phyloP scores from a whole-genome alignment of 352 stramenopile genomes.

The Globisporangium barbulae region DNA sequence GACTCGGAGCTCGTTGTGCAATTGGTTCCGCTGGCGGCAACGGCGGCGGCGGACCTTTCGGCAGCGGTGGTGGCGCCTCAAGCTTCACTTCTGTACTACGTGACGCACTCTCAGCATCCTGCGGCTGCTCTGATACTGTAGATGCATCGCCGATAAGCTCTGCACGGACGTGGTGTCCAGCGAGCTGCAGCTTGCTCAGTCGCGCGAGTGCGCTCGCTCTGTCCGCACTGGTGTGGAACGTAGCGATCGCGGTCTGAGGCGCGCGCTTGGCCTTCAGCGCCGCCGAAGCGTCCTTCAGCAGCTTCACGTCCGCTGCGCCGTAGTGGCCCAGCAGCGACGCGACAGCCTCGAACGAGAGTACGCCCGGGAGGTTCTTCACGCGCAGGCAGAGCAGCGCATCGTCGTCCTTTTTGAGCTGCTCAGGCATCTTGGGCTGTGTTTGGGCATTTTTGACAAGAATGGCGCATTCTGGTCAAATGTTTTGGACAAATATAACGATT shows the following conservation, averaged over 20 bases:
- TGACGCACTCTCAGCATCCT: neutral
- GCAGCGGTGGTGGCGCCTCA: slow-evolving; percentile 18
- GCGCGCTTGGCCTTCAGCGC: slow-evolving; percentile 16
- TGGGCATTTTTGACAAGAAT: no score
- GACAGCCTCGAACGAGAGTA: slow-evolving; percentile 53
- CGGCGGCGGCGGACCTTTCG: slow-evolving; percentile 30
- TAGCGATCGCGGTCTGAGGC: slow-evolving; percentile 46
- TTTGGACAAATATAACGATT: no score
- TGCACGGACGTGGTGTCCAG: slow-evolving; percentile 43
- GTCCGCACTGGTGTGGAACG: slow-evolving; percentile 30
- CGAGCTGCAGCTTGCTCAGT: slow-evolving; percentile 49
- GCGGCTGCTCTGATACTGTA: neutral
- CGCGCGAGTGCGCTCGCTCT: slow-evolving; percentile 36
- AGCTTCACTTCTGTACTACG: slow-evolving; percentile 15
- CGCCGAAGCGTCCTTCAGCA: slow-evolving; percentile 34
- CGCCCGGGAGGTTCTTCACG: slow-evolving; percentile 55
- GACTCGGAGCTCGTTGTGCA: neutral
- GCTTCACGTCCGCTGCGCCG: slow-evolving; percentile 41
- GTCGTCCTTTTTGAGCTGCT: neutral
- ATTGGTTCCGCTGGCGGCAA: slow-evolving; percentile 16
- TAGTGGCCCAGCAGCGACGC: slow-evolving; percentile 59
- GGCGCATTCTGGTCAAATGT: no score
- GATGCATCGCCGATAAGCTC: slow-evolving; percentile 20
- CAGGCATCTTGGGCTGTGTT: neutral
- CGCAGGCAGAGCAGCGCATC: slow-evolving; percentile 18